These are phyloP conservation scores for Mycena indigotica DNA, from an alignment of 768 basidiomycete genomes.

Conservation along the genomic window DNA sequence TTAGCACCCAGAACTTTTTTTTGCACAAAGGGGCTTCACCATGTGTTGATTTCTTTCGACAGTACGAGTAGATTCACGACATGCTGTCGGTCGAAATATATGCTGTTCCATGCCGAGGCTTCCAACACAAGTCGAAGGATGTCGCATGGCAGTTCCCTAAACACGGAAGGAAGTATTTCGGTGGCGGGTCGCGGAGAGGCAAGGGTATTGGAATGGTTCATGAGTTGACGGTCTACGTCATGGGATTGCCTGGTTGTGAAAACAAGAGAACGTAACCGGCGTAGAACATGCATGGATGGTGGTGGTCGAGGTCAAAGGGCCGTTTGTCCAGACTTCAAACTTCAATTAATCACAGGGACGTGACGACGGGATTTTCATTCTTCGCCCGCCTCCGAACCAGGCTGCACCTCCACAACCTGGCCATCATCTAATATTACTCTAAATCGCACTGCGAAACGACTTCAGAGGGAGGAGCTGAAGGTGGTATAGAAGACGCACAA, in stretches of 20 bases:
- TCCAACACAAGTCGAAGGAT: not conserved
- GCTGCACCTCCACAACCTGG: slow-evolving; percentile 36
- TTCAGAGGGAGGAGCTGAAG: not conserved
- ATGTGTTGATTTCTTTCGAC: not conserved
- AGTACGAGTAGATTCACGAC: not conserved
- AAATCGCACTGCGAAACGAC: slow-evolving; percentile 54
- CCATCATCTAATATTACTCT: slow-evolving; percentile 69
- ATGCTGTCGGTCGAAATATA: not conserved
- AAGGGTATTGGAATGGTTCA: too few relatives aligned
- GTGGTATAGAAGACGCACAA: slow-evolving; percentile 43
- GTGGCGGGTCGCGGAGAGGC: not conserved
- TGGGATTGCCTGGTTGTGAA: too few relatives aligned
- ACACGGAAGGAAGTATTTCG: not conserved
- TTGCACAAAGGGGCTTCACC: not conserved
- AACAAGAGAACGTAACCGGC: not conserved
- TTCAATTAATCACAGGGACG: not conserved
- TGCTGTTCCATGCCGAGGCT: not conserved
- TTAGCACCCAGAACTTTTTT: too few relatives aligned
- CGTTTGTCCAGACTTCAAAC: not conserved
- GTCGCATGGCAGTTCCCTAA: not conserved
- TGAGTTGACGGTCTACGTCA: too few relatives aligned
- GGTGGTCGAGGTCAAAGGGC: not conserved
- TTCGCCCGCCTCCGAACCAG: not conserved
- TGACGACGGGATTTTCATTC: not conserved
- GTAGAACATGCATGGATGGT: not conserved